phyloP scores from a whole-genome alignment of 129 eudicot genomes.

The Lonicera japonica region DNA sequence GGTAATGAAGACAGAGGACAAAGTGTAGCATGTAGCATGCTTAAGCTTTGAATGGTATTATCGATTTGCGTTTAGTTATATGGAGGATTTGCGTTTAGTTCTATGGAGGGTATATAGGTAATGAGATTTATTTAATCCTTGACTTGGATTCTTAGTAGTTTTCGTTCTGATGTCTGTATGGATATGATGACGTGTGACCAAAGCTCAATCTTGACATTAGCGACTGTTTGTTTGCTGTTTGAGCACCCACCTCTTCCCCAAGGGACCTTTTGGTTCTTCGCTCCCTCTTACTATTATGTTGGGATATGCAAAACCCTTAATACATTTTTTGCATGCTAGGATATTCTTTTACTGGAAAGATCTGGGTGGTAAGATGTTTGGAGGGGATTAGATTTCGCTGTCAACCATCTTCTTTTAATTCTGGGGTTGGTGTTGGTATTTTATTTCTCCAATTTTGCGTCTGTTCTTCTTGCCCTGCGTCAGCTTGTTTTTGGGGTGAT shows the following conservation, averaged over 20 bases:
- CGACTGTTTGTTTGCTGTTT: not conserved
- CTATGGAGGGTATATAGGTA: slow-evolving; percentile 19
- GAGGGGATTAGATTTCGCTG: too few relatives aligned
- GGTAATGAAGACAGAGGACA: slow-evolving; percentile 15
- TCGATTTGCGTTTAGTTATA: not conserved
- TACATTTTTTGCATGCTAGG: too few relatives aligned
- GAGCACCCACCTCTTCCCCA: not conserved
- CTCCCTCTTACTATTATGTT: not conserved
- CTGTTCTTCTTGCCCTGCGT: too few relatives aligned
- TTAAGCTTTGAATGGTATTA: slow-evolving; percentile 28
- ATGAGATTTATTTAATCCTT: slow-evolving; percentile 16
- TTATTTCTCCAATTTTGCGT: too few relatives aligned
- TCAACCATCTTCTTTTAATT: too few relatives aligned
- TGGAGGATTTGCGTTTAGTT: slow-evolving; percentile 2
- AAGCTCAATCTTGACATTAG: not conserved
- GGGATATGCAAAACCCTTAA: too few relatives aligned
- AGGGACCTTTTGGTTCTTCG: not conserved
- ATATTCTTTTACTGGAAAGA: too few relatives aligned
- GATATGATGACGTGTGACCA: slow-evolving; percentile 8
- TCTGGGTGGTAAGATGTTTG: too few relatives aligned
- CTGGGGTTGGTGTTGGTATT: too few relatives aligned
- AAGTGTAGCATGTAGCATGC: slow-evolving; percentile 14
- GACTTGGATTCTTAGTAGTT: slow-evolving; percentile 12
- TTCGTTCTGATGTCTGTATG: slow-evolving; percentile 15
- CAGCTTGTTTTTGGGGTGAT: too few relatives aligned